phyloP scores from a whole-genome alignment of 2,329 filamentous ascomycete genomes.

The Colletotrichum nymphaeae region DNA sequence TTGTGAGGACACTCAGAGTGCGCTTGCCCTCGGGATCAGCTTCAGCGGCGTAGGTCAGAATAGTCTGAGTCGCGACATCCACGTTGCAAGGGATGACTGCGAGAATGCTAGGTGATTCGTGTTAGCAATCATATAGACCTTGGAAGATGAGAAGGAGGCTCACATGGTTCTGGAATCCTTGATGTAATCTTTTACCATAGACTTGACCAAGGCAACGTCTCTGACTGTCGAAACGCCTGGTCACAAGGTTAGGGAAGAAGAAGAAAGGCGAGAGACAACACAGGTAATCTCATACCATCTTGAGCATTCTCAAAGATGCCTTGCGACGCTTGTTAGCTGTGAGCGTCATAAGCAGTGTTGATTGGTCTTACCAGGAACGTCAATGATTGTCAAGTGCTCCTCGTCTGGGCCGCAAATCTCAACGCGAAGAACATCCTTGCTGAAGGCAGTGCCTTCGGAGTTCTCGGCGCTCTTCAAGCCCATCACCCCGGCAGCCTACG shows the following conservation, averaged over 20 bases:
- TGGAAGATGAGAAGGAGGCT: not conserved
- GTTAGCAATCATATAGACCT: not conserved
- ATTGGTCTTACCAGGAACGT: conserved; percentile 55
- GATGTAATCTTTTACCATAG: conserved; percentile 54
- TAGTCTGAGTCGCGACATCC: conserved; percentile 55
- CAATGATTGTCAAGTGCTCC: conserved; percentile 39
- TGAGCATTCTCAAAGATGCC: conserved; percentile 36
- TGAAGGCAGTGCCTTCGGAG: conserved; percentile 25
- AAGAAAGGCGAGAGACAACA: not conserved
- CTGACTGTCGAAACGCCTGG: conserved; percentile 45
- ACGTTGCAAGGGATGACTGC: conserved; percentile 55
- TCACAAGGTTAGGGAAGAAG: not conserved
- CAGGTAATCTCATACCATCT: conserved; percentile 7
- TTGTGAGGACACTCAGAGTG: conserved; percentile 60
- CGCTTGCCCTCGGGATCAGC: conserved; percentile 53
- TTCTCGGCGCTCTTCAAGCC: not conserved
- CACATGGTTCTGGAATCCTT: conserved; percentile 57
- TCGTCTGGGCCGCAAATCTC: conserved; percentile 38
- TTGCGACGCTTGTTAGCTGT: conserved; percentile 52
- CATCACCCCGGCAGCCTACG: conserved; percentile 20
- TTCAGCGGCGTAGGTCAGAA: conserved; percentile 49
- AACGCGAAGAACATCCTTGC: conserved; percentile 37
- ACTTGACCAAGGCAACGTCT: conserved; percentile 30
- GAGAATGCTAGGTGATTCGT: conserved; percentile 46
- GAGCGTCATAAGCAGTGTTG: conserved; percentile 52